phyloP scores from a whole-genome alignment of 2,329 filamentous ascomycete genomes.

The Fusarium agapanthi region DNA sequence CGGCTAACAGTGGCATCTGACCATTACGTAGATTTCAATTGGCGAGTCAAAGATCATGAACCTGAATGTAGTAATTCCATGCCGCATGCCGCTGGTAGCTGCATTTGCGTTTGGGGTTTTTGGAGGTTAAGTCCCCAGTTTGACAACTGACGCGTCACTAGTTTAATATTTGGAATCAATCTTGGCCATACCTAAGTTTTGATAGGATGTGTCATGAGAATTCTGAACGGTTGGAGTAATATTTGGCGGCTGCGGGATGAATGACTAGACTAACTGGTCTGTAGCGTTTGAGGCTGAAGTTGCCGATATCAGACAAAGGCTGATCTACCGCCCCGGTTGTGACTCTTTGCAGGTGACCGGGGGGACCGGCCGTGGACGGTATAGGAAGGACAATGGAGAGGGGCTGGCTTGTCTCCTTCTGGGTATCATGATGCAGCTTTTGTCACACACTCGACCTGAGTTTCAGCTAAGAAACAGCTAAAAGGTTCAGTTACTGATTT shows the following conservation, averaged over 20 bases:
- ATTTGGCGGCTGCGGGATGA: background rate
- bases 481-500: background rate
- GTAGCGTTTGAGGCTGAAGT: background rate
- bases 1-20: slow-evolving; percentile 32
- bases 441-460: background rate
- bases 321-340: slow-evolving; percentile 17
- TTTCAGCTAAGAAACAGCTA: background rate
- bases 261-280: background rate
- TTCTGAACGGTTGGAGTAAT: background rate
- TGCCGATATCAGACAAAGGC: background rate
- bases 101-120: background rate
- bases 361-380: background rate
- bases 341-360: slow-evolving; percentile 11
- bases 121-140: background rate
- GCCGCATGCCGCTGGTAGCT: background rate
- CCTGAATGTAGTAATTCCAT: background rate
- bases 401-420: background rate
- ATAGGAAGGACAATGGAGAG: slow-evolving; percentile 24
- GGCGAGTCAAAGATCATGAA: slow-evolving; percentile 20
- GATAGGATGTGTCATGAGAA: background rate
- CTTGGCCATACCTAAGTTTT: background rate
- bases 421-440: background rate
- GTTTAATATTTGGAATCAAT: background rate
- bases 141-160: background rate
- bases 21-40: slow-evolving; percentile 31